These are phyloP conservation scores for Ehretia macrophylla DNA, from an alignment of 257 asterid species.

Conservation along the genomic window DNA sequence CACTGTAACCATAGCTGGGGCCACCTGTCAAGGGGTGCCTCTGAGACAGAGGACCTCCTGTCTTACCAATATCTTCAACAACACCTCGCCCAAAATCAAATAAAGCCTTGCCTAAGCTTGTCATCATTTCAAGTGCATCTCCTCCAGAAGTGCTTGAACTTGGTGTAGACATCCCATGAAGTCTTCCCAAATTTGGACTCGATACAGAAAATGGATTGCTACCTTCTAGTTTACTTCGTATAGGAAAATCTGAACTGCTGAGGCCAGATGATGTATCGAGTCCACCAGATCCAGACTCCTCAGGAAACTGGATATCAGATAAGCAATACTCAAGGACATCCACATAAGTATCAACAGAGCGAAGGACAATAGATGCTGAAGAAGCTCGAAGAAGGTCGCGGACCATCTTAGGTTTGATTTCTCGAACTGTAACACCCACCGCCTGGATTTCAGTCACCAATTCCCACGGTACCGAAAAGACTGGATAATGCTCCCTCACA, in stretches of 20 bases:
- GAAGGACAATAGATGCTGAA: conserved; percentile 52
- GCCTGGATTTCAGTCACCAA: conserved; percentile 87
- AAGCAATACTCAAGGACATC: conserved; percentile 95
- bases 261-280: conserved; percentile 25
- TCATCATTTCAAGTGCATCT: conserved; percentile 91
- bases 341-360: conserved; percentile 66
- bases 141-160: conserved; percentile 69
- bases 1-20: conserved; percentile 31
- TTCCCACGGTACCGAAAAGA: conserved; percentile 97
- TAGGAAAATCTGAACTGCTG: conserved; percentile 33
- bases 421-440: conserved; percentile 67
- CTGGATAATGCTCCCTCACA: conserved; percentile 97
- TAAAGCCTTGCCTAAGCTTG: conserved; percentile 83
- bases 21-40: conserved; percentile 42
- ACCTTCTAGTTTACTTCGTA: conserved; percentile 29
- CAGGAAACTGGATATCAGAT: conserved; percentile 68
- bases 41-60: conserved; percentile 59
- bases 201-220: conserved; percentile 33
- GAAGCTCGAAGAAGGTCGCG: conserved; percentile 82
- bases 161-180: conserved; percentile 33
- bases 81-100: conserved; percentile 92
- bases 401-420: conserved; percentile 94
- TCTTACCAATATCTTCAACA: conserved; percentile 88
- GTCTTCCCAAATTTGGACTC: conserved; percentile 35
- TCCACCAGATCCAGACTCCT: conserved; percentile 35